Conservation (phyloP, 1,139 yeast genomes). For the Chernovozyma sophiae-reginae region DNA sequence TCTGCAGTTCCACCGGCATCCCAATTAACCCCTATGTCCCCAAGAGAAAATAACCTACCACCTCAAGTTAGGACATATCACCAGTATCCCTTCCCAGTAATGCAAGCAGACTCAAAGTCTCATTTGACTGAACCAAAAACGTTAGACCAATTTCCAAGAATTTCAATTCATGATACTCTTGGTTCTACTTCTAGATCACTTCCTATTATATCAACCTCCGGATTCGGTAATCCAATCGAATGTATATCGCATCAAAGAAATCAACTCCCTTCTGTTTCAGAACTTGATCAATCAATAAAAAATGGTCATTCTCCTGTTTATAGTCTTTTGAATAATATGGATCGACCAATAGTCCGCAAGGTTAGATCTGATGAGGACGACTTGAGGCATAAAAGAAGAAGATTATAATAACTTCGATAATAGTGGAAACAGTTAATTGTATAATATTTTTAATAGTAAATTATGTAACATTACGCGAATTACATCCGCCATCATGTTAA, state of each 20-base stretch:
- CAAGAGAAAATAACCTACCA: conserved; percentile 7
- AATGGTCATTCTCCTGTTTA: conserved; percentile 10
- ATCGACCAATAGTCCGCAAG: conserved; percentile 3
- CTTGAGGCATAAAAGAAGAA: conserved; percentile 5
- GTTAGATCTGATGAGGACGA: conserved; percentile 7
- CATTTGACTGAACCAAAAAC: conserved; percentile 12
- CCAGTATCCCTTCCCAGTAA: conserved; percentile 12
- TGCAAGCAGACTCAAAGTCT: conserved; percentile 6
- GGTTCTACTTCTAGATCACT: conserved; percentile 1
- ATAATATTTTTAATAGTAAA: not conserved
- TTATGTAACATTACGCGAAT: not conserved
- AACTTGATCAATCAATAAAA: conserved; percentile 32
- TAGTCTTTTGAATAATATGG: conserved; percentile 8
- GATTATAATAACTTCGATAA: not conserved
- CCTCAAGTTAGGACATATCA: conserved; percentile 9
- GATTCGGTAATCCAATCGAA: not conserved
- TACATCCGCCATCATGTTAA: too few species aligned
- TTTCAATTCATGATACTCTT: conserved; percentile 5
- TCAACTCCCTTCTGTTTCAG: conserved; percentile 30
- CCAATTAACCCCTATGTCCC: conserved; percentile 5
- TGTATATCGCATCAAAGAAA: not conserved
- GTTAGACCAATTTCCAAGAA: conserved; percentile 14
- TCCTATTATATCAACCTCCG: conserved; percentile 1
- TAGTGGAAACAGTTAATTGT: not conserved
- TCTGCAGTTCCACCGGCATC: conserved; percentile 5